phyloP scores from a whole-genome alignment of 2,329 filamentous ascomycete species.

The Chaetomiaceae sp. region DNA sequence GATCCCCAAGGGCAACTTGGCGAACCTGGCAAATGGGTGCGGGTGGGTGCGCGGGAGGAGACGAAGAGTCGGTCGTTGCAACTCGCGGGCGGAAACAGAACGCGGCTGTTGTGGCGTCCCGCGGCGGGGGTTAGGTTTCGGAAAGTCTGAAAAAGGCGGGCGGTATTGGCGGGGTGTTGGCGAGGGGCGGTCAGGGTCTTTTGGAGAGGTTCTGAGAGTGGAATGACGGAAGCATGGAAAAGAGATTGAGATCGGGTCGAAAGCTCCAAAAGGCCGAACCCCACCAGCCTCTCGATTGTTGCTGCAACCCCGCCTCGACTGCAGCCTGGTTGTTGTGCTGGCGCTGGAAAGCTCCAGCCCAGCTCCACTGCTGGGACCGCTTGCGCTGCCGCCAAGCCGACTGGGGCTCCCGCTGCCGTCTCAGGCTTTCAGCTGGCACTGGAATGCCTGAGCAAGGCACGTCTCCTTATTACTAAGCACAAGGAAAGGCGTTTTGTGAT shows the following conservation, averaged over 20 bases:
- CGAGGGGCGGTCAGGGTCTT: constrained; percentile 16
- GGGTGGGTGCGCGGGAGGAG: neutral
- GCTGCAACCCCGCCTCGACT: constrained; percentile 25
- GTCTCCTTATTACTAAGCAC: too few relatives aligned
- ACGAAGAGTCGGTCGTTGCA: neutral
- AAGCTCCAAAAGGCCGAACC: constrained; percentile 29
- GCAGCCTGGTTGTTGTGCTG: constrained; percentile 7
- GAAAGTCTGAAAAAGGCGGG: constrained; percentile 1
- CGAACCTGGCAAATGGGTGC: neutral
- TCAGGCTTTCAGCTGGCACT: too few relatives aligned
- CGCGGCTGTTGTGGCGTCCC: constrained; percentile 9
- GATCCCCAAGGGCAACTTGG: neutral
- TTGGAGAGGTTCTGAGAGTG: constrained; percentile 12
- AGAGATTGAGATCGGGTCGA: constrained; percentile 28
- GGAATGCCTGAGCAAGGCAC: too few relatives aligned
- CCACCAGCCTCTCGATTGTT: constrained; percentile 30
- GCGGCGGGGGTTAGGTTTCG: constrained; percentile 7
- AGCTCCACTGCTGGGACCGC: too few relatives aligned
- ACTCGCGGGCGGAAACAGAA: constrained; percentile 9
- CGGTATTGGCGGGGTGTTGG: too few relatives aligned
- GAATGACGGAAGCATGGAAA: constrained; percentile 27
- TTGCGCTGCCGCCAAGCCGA: too few relatives aligned
- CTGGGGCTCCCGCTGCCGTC: too few relatives aligned
- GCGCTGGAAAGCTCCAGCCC: constrained; percentile 7
- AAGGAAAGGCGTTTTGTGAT: too few relatives aligned